phyloP scores from a whole-genome alignment of 306 rosid genomes.

The Purshia tridentata region DNA sequence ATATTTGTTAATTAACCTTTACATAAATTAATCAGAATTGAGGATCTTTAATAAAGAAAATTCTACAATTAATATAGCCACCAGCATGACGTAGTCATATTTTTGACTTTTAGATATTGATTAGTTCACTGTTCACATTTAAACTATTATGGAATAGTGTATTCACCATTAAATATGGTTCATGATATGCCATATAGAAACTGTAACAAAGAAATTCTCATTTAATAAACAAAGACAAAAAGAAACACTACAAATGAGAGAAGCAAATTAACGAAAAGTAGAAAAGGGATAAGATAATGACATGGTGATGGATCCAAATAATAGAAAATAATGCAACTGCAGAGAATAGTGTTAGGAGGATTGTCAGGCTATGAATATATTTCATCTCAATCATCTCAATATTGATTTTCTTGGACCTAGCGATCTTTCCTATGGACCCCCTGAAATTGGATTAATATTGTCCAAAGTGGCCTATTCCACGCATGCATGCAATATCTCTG shows the following conservation, averaged over 20 bases:
- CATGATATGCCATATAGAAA: no score
- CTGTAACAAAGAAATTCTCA: no score
- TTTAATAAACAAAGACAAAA: neutral
- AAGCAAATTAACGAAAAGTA: neutral
- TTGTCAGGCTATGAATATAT: constrained; percentile 16
- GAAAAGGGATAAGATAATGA: constrained; percentile 19
- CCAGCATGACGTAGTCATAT: no score
- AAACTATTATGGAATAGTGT: no score
- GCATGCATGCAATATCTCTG: constrained; percentile 2
- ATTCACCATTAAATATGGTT: no score
- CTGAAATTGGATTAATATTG: neutral
- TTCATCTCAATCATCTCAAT: constrained; percentile 23
- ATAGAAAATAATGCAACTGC: constrained; percentile 38
- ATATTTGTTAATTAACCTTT: no score
- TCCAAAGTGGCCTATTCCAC: constrained; percentile 16
- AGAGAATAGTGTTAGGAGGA: constrained; percentile 5
- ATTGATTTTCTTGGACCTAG: constrained; percentile 19
- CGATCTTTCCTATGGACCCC: constrained; percentile 20
- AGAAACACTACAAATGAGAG: neutral
- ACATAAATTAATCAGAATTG: no score
- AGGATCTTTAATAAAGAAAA: no score
- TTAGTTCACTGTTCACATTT: no score
- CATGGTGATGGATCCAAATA: constrained; percentile 22
- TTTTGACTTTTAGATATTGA: no score
- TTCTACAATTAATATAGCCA: no score